Percentiles rank a stretch among this genome's conserved stretches.
These are phyloP conservation scores for Peronospora farinosa DNA, from an alignment of 352 stramenopile genomes.

Conservation along the genomic window DNA sequence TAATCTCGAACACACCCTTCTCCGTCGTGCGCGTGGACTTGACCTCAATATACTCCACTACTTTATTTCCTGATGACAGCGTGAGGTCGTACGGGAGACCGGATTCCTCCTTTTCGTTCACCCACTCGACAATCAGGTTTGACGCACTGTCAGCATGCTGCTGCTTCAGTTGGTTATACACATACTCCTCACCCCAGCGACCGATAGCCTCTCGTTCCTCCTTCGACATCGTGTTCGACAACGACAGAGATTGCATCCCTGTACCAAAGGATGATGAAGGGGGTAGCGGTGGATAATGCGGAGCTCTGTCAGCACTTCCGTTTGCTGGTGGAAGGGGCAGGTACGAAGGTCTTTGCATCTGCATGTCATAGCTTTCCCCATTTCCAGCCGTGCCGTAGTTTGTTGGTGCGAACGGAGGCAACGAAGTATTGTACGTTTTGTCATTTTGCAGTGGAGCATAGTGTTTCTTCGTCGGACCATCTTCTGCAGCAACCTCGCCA, in stretches of 20 bases:
- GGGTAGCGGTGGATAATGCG: slow-evolving; percentile 9
- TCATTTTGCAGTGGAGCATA: slow-evolving; percentile 14
- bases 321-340: slow-evolving; percentile 7
- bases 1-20: slow-evolving; percentile 86
- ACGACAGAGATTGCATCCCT: slow-evolving; percentile 15
- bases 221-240: slow-evolving; percentile 62
- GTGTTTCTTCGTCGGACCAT: slow-evolving; percentile 15
- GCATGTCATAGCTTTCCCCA: slow-evolving; percentile 10
- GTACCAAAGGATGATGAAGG: slow-evolving; percentile 7
- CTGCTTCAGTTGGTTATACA: slow-evolving; percentile 63
- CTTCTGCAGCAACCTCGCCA: slow-evolving; percentile 41
- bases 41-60: slow-evolving; percentile 81
- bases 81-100: slow-evolving; percentile 78
- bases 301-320: slow-evolving; percentile 9
- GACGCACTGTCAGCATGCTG: slow-evolving; percentile 36
- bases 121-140: slow-evolving; percentile 51
- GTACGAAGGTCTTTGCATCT: slow-evolving; percentile 15
- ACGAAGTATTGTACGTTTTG: not conserved
- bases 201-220: slow-evolving; percentile 71
- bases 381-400: slow-evolving; percentile 8
- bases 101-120: slow-evolving; percentile 77
- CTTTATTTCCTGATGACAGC: slow-evolving; percentile 36
- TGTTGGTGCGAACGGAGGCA: slow-evolving; percentile 8
- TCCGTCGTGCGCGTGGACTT: slow-evolving; percentile 85
- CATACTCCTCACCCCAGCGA: slow-evolving; percentile 79